Base-by-base conservation (phyloP, 345 rosid genomes). In the Linum lewisii region DNA sequence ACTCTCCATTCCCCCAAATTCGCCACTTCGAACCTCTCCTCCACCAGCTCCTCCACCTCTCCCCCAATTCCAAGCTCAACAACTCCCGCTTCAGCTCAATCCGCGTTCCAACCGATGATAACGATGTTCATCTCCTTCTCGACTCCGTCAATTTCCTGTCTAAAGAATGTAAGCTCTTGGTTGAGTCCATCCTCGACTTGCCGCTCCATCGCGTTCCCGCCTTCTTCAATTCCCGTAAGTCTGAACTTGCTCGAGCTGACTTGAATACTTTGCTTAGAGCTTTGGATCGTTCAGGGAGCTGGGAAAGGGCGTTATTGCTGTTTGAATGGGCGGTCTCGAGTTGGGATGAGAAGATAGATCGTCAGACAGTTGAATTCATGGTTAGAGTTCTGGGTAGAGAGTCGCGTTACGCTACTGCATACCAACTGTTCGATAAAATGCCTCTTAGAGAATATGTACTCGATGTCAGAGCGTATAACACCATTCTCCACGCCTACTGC, bases 331-430 rank as follows among this genome's bases (percentile, higher is more conserved):
- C 73, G 34, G 75, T 84, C 51, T 60, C 21, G 49, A 57, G 69
- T 79, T 24, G 70, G 9, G 70, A 62, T 63, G 65, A 56, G 66
- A 79, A 76, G 69, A n/a, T 87, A 18, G 94, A 82, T 54, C 49
- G 61, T 62, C 86, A 85, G 59, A 74, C 74, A 22, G 71, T 91
- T 37, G 91, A 85, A 26, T 61, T 81, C 8, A 69, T 85, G 59
- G 87, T 75, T 57, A 81, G 84, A 59, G 82, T 88, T 69, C 72
- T 91, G 24, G 96, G 95, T 56, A 85, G 87, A 72, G 90, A 91
- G 36, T 82, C 91, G 2, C 94, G 82, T 23, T 78, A 81, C 75
- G 63, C 79, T 4, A 54, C 77, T 72, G 96, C 88, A 34, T 75
- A 82, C 52, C 85, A 78, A 73, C 69, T 91, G 74, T 83, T 91